Evolutionary conservation across 352 stramenopile species (phyloP).

Genomic region (Pythium pyrilobum): DNA sequence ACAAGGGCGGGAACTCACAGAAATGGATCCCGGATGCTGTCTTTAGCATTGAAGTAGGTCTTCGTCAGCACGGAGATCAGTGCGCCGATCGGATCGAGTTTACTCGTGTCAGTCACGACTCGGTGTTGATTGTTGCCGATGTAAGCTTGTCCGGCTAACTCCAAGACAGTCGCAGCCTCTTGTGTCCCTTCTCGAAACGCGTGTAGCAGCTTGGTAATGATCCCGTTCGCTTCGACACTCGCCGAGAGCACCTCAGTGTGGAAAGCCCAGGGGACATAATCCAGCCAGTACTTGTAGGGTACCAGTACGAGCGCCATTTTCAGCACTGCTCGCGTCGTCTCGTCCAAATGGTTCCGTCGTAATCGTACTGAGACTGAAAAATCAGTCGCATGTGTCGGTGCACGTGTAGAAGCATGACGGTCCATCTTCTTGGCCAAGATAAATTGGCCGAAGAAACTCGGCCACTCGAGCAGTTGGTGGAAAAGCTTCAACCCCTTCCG

Average conservation of each 20-base stretch:
- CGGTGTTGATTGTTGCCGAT: constrained; percentile 2
- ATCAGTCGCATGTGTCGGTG: background rate
- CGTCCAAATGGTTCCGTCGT: background rate
- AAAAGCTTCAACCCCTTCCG: constrained; percentile 6
- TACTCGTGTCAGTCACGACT: background rate
- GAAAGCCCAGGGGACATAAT: background rate
- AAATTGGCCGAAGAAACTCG: background rate
- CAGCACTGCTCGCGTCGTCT: background rate
- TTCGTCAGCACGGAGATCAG: background rate
- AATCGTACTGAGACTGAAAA: background rate
- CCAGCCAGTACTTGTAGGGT: constrained; percentile 14
- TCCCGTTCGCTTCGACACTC: background rate
- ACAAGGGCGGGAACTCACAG: too few species aligned
- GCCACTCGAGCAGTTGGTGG: background rate
- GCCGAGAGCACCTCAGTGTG: background rate
- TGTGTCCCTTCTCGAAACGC: constrained; percentile 1
- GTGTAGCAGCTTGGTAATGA: background rate
- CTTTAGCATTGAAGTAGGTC: too few species aligned
- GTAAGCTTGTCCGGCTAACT: background rate
- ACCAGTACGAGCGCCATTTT: constrained; percentile 4
- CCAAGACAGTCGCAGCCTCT: background rate
- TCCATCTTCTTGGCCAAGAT: background rate
- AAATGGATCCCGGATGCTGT: too few species aligned
- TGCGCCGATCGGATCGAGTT: background rate
- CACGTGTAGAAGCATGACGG: background rate